phyloP scores from a whole-genome alignment of 108 stramenopile genomes.

The Chaetoceros muelleri region DNA sequence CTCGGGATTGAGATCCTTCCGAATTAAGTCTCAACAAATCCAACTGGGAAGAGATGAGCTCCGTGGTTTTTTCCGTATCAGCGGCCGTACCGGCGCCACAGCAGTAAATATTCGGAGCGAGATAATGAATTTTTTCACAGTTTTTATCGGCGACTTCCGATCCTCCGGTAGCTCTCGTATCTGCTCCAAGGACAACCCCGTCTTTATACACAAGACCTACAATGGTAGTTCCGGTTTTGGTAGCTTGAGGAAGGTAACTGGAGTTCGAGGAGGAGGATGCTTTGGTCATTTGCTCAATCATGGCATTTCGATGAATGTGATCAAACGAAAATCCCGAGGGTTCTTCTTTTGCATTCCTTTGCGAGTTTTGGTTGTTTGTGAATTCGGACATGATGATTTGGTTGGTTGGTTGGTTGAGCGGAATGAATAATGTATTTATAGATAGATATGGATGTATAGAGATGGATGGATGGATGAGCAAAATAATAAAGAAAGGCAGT shows the following conservation, averaged over 20 bases:
- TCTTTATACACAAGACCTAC: slow-evolving; percentile 85
- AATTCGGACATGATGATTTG: slow-evolving; percentile 30
- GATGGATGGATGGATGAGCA: not conserved
- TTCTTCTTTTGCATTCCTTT: not conserved
- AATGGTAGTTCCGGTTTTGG: slow-evolving; percentile 94
- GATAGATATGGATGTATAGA: too few species aligned
- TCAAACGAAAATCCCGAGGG: slow-evolving; percentile 71
- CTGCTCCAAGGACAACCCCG: slow-evolving; percentile 96
- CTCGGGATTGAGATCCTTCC: slow-evolving; percentile 48
- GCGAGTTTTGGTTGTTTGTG: slow-evolving; percentile 11
- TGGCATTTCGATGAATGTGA: slow-evolving; percentile 58
- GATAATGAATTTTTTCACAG: slow-evolving; percentile 98
- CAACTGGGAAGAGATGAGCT: slow-evolving; percentile 81
- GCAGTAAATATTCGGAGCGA: slow-evolving; percentile 98
- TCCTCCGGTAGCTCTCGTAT: slow-evolving; percentile 94
- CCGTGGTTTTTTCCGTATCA: slow-evolving; percentile 97
- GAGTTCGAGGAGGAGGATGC: slow-evolving; percentile 4
- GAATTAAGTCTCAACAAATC: slow-evolving; percentile 95
- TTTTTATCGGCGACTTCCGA: slow-evolving; percentile 97
- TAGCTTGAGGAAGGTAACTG: slow-evolving; percentile 75
- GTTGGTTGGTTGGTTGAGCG: slow-evolving; percentile 1
- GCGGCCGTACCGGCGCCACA: slow-evolving; percentile 99
- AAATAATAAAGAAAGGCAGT: too few species aligned
- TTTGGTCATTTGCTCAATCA: slow-evolving; percentile 27
- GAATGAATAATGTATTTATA: too few species aligned